phyloP scores from a whole-genome alignment of 352 stramenopile species.

The Pythium biforme region DNA sequence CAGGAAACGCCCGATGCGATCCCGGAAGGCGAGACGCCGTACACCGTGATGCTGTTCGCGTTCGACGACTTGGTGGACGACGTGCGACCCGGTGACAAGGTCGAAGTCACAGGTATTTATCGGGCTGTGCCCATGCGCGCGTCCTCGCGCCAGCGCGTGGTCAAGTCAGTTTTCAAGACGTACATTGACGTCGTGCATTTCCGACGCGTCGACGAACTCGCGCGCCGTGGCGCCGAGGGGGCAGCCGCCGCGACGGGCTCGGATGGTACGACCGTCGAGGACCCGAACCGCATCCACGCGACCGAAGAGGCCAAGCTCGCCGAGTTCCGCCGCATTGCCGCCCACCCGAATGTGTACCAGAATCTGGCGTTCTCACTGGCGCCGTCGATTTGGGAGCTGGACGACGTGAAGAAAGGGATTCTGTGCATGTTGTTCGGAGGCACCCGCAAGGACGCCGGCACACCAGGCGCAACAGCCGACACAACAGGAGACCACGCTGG shows the following conservation, averaged over 20 bases:
- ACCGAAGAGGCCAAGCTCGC: constrained; percentile 56
- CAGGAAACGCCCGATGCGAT: constrained; percentile 98
- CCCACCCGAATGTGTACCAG: constrained; percentile 81
- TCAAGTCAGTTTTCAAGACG: constrained; percentile 98
- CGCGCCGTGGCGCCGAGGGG: constrained; percentile 33
- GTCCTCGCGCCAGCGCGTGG: constrained; percentile 92
- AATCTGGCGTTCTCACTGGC: constrained; percentile 80
- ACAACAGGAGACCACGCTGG: constrained; percentile 31
- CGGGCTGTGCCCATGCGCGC: constrained; percentile 93
- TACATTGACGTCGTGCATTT: constrained; percentile 99
- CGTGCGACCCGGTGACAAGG: constrained; percentile 95
- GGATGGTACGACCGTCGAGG: constrained; percentile 25
- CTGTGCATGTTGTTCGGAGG: constrained; percentile 99
- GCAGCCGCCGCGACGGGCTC: constrained; percentile 24
- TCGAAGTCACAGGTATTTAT: constrained; percentile 97
- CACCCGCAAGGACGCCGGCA: constrained; percentile 74
- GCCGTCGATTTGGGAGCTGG: constrained; percentile 92
- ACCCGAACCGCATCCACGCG: constrained; percentile 46
- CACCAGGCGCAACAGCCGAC: constrained; percentile 26
- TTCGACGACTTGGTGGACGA: constrained; percentile 98
- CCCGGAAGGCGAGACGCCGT: constrained; percentile 98
- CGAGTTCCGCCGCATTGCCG: constrained; percentile 70
- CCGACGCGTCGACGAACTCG: constrained; percentile 84
- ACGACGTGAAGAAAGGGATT: constrained; percentile 99
- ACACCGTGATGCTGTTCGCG: constrained; percentile 96